Percentiles rank a stretch among this genome's conserved stretches.
These are phyloP conservation scores for Talaromyces funiculosus DNA, from an alignment of 2,329 filamentous ascomycete genomes.

Conservation along the genomic window DNA sequence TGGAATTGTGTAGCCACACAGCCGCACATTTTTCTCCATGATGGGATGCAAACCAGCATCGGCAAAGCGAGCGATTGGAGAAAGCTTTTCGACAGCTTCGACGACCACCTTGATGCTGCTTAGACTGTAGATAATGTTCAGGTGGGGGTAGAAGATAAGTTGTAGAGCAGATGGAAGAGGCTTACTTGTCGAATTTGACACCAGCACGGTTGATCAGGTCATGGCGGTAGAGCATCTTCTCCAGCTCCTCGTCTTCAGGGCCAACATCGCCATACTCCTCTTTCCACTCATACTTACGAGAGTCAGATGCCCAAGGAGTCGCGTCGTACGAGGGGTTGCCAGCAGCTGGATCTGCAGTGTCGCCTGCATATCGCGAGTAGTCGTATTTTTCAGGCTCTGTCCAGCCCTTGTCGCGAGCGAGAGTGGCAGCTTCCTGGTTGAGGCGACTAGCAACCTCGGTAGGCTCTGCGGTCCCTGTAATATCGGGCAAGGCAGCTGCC, in stretches of 20 bases:
- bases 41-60: slow-evolving; percentile 79
- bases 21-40: slow-evolving; percentile 69
- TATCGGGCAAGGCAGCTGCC: slow-evolving; percentile 20
- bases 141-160: background rate
- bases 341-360: slow-evolving; percentile 17
- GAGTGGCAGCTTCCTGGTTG: slow-evolving; percentile 24
- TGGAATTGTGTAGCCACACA: slow-evolving; percentile 64
- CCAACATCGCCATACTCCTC: slow-evolving; percentile 84
- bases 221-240: slow-evolving; percentile 65
- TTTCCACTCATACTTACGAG: slow-evolving; percentile 72
- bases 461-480: background rate
- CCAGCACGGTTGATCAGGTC: slow-evolving; percentile 51
- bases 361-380: slow-evolving; percentile 28
- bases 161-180: slow-evolving; percentile 14
- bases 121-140: slow-evolving; percentile 28
- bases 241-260: slow-evolving; percentile 63
- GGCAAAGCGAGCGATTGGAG: slow-evolving; percentile 56
- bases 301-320: slow-evolving; percentile 48
- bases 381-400: slow-evolving; percentile 31
- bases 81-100: slow-evolving; percentile 44
- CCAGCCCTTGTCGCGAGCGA: slow-evolving; percentile 38
- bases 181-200: slow-evolving; percentile 59
- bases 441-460: slow-evolving; percentile 16
- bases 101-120: slow-evolving; percentile 47
- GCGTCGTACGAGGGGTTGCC: slow-evolving; percentile 18